These are phyloP conservation scores for Lachancea waltii DNA, from an alignment of 805 yeast genomes.

Conservation along the genomic window DNA sequence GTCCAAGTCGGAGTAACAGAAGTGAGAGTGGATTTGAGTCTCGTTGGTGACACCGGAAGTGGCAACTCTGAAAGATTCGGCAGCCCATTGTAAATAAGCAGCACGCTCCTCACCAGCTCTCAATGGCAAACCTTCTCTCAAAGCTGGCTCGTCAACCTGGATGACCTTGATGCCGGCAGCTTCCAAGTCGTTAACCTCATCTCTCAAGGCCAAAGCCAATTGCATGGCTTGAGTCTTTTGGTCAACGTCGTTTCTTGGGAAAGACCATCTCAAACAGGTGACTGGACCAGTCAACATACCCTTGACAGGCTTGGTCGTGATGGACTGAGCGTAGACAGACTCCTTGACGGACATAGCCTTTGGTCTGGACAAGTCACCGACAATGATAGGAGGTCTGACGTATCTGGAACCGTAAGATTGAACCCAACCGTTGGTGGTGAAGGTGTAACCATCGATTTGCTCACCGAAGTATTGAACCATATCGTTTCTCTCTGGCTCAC, in stretches of 20 bases:
- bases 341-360: slow-evolving; percentile 98
- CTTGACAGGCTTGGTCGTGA: slow-evolving; percentile 93
- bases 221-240: slow-evolving; percentile 92
- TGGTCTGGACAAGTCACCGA: slow-evolving; percentile 99
- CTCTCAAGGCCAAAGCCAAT: slow-evolving; percentile 95
- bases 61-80: slow-evolving; percentile 98
- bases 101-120: slow-evolving; percentile 96
- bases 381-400: slow-evolving; percentile 99
- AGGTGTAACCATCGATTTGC: slow-evolving; percentile 95
- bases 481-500: slow-evolving; percentile 99
- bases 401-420: slow-evolving; percentile 99
- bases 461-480: slow-evolving; percentile 99
- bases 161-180: slow-evolving; percentile 96
- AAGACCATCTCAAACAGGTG: slow-evolving; percentile 99
- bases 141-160: slow-evolving; percentile 99
- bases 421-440: slow-evolving; percentile 99
- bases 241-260: slow-evolving; percentile 98
- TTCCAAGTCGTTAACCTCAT: slow-evolving; percentile 97
- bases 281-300: slow-evolving; percentile 99
- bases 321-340: slow-evolving; percentile 97
- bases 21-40: slow-evolving; percentile 99
- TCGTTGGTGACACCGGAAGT: slow-evolving; percentile 93
- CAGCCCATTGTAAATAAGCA: slow-evolving; percentile 97
- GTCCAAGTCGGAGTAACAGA: slow-evolving; percentile 99
- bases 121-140: slow-evolving; percentile 99